phyloP scores from a whole-genome alignment of 768 basidiomycete species.

The Daedaleopsis nitida region DNA sequence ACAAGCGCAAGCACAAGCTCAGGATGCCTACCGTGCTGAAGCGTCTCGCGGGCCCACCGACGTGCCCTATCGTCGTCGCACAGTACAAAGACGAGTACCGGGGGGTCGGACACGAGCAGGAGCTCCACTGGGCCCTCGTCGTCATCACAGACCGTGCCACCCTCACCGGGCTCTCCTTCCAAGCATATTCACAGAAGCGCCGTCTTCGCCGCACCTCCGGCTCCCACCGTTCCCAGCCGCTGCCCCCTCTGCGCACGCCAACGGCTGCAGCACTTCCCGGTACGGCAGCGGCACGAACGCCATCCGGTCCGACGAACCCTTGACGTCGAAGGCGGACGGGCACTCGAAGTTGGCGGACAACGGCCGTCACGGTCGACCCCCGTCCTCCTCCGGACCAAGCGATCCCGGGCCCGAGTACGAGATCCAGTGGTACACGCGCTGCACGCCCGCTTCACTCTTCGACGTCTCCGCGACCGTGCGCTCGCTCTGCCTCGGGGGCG shows the following conservation, averaged over 20 bases:
- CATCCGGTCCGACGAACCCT: not conserved
- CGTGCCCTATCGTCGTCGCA: slow-evolving; percentile 22
- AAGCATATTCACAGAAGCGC: slow-evolving; percentile 15
- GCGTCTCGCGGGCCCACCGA: slow-evolving; percentile 9
- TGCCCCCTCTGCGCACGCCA: not conserved
- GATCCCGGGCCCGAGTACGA: slow-evolving; percentile 6
- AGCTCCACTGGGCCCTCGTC: slow-evolving; percentile 24
- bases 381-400: too few relatives aligned
- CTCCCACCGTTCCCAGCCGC: not conserved
- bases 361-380: not conserved
- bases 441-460: slow-evolving; percentile 9
- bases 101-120: slow-evolving; percentile 17
- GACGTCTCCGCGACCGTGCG: slow-evolving; percentile 19
- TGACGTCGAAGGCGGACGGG: not conserved
- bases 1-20: slow-evolving; percentile 4
- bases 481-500: slow-evolving; percentile 20
- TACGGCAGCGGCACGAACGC: slow-evolving; percentile 1
- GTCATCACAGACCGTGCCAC: slow-evolving; percentile 17
- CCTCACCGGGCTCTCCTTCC: slow-evolving; percentile 21
- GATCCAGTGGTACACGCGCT: slow-evolving; percentile 18
- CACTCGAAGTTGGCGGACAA: not conserved
- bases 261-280: not conserved
- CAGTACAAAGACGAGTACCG: slow-evolving; percentile 23
- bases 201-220: slow-evolving; percentile 1
- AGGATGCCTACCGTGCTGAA: slow-evolving; percentile 15